phyloP scores from a whole-genome alignment of 305 asterid genomes.

The Solanum aculeatissimum region DNA sequence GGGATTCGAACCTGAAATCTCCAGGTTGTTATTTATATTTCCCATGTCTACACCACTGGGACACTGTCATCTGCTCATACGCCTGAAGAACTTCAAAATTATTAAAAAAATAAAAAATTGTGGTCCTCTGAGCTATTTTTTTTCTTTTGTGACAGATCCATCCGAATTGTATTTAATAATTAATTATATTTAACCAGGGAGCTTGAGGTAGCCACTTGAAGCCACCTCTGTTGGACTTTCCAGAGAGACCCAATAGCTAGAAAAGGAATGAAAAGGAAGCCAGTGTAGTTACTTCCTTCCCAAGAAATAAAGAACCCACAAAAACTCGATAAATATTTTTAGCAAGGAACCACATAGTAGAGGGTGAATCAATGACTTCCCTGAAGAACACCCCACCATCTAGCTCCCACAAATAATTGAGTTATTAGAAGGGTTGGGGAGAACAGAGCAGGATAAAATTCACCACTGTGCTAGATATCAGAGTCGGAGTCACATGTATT shows the following conservation, averaged over 20 bases:
- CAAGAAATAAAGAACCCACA: background rate
- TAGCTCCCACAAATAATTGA: background rate
- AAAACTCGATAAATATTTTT: background rate
- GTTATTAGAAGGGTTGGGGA: background rate
- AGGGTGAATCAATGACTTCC: background rate
- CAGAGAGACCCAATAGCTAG: background rate
- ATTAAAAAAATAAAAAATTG: background rate
- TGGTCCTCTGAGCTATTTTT: background rate
- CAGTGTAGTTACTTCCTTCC: background rate
- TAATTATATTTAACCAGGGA: background rate
- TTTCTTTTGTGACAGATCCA: background rate
- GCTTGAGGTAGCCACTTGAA: background rate
- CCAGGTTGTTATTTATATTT: background rate
- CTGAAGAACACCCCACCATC: background rate
- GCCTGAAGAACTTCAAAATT: background rate
- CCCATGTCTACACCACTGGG: background rate
- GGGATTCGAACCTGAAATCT: background rate
- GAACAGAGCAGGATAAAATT: background rate
- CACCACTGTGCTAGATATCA: background rate
- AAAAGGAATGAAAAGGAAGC: background rate
- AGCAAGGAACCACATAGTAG: background rate
- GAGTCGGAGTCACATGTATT: background rate
- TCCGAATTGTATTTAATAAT: background rate
- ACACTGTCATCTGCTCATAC: background rate
- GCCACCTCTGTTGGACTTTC: background rate